phyloP scores from a whole-genome alignment of 148 eudicot genomes.

The Dianthus caryophyllus region DNA sequence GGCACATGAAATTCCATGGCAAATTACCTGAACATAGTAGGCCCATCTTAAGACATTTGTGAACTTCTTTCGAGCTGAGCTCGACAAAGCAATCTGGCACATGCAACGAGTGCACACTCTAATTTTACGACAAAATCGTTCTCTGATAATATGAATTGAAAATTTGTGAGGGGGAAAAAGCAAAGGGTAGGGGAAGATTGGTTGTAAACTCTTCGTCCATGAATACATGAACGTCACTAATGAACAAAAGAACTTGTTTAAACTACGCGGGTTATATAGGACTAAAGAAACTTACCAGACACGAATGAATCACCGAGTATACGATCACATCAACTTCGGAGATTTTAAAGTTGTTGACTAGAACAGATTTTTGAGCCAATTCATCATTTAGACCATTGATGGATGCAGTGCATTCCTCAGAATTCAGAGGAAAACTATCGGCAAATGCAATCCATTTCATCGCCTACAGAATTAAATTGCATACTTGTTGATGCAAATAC shows the following conservation, averaged over 20 bases:
- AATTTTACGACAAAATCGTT: neutral
- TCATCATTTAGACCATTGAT: conserved; percentile 55
- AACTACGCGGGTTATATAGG: too few relatives aligned
- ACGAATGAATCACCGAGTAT: conserved; percentile 48
- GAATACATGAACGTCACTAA: neutral
- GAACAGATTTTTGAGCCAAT: conserved; percentile 52
- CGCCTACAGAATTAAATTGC: conserved; percentile 35
- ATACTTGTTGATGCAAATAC: neutral
- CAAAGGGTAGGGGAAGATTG: neutral
- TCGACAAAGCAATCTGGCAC: conserved; percentile 54
- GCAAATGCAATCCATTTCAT: conserved; percentile 71
- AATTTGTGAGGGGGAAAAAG: neutral
- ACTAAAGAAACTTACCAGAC: conserved; percentile 46
- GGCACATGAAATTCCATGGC: neutral
- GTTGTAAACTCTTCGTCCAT: too few relatives aligned
- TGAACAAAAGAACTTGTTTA: neutral
- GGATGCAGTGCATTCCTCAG: conserved; percentile 32
- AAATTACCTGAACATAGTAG: conserved; percentile 76
- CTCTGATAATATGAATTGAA: neutral
- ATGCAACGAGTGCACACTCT: conserved; percentile 12
- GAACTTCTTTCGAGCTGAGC: conserved; percentile 42
- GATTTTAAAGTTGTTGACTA: conserved; percentile 53
- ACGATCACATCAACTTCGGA: conserved; percentile 65
- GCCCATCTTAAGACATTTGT: conserved; percentile 81
- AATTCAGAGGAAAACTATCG: conserved; percentile 46